phyloP scores from a whole-genome alignment of 345 rosid genomes.

The Eucalyptus brandiana region DNA sequence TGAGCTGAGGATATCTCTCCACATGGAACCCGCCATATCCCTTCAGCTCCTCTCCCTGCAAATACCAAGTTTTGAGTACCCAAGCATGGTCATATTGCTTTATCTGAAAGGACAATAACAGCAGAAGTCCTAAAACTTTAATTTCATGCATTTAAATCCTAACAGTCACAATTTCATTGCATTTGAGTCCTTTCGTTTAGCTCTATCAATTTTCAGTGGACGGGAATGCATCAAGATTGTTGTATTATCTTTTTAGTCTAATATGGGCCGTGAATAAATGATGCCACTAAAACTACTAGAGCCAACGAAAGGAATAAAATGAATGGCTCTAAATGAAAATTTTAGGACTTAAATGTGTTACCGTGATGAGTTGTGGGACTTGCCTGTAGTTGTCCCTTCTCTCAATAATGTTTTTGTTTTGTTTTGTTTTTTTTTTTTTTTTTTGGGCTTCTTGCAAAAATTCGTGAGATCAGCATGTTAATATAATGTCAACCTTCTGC shows the following conservation, averaged over 20 bases:
- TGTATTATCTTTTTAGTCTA: neutral
- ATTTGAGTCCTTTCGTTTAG: neutral
- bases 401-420: neutral
- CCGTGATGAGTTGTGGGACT: neutral
- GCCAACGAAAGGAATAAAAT: neutral
- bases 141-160: neutral
- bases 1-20: neutral
- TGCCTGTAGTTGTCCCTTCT: neutral
- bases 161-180: neutral
- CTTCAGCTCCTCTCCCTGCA: slow-evolving; percentile 1
- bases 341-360: neutral
- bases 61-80: neutral
- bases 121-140: neutral
- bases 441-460: neutral
- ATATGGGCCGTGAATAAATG: neutral
- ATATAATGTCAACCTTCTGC: neutral
- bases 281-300: neutral
- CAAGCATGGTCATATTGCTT: neutral
- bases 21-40: neutral
- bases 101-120: neutral
- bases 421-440: neutral
- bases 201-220: neutral
- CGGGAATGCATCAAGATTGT: neutral
- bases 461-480: neutral
- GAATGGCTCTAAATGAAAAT: neutral